phyloP scores from a whole-genome alignment of 2,329 filamentous ascomycete genomes.

The Seiridium unicorne region DNA sequence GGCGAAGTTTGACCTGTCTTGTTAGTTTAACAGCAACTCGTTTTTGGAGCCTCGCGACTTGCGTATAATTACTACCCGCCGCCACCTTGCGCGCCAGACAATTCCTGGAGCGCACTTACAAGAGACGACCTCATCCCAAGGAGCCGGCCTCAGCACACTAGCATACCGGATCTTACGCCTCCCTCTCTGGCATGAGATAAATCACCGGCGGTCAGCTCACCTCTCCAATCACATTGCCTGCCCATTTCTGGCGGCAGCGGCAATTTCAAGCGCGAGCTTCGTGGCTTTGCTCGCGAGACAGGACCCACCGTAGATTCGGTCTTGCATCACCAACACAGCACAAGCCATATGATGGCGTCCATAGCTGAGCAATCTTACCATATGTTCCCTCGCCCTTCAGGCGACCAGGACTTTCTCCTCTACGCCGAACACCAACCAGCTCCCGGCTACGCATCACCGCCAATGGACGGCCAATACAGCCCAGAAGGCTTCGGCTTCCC shows the following conservation, averaged over 20 bases:
- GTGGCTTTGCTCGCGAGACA: slow-evolving; percentile 9
- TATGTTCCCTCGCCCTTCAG: slow-evolving; percentile 26
- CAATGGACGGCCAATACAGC: slow-evolving; percentile 47
- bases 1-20: too few relatives aligned
- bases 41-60: neutral
- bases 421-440: slow-evolving; percentile 25
- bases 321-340: slow-evolving; percentile 3
- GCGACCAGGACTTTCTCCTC: slow-evolving; percentile 30
- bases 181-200: slow-evolving; percentile 10
- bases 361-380: slow-evolving; percentile 25
- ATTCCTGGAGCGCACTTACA: neutral
- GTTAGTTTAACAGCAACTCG: neutral
- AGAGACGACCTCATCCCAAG: neutral
- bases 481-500: slow-evolving; percentile 45
- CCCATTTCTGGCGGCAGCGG: neutral
- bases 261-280: neutral
- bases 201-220: neutral
- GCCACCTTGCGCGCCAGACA: neutral
- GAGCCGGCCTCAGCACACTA: neutral
- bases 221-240: neutral
- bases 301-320: slow-evolving; percentile 10
- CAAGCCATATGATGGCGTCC: slow-evolving; percentile 22
- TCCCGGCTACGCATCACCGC: slow-evolving; percentile 24
- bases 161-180: neutral
- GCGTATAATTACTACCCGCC: neutral